Conservation (phyloP, 148 eudicot species). For the Talinum fruticosum region DNA sequence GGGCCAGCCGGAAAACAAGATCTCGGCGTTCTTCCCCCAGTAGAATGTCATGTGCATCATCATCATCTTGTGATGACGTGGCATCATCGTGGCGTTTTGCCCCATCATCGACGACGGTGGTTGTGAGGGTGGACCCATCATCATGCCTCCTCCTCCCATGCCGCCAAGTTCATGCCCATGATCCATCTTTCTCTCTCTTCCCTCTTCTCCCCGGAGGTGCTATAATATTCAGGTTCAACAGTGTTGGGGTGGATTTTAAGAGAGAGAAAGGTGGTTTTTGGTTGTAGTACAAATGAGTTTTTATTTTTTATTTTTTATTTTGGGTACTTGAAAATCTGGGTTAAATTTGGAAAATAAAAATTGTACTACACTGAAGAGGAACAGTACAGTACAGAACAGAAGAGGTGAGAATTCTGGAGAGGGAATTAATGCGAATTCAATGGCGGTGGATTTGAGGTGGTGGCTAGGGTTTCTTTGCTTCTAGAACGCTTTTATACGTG, state of each 20-base stretch:
- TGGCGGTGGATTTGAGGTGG: background rate
- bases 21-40: constrained; percentile 62
- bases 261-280: background rate
- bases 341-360: background rate
- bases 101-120: constrained; percentile 14
- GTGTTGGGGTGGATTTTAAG: background rate
- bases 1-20: constrained; percentile 73
- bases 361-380: constrained; percentile 15
- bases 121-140: constrained; percentile 20
- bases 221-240: background rate
- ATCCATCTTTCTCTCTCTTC: constrained; percentile 14
- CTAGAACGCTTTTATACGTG: background rate
- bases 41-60: constrained; percentile 93
- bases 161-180: constrained; percentile 6
- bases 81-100: constrained; percentile 3
- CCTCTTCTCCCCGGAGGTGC: background rate
- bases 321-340: background rate
- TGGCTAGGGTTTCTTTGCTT: background rate
- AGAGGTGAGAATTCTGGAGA: background rate
- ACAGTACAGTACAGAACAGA: constrained; percentile 1
- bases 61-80: constrained; percentile 29
- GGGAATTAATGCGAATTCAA: constrained; percentile 4
- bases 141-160: constrained; percentile 8
- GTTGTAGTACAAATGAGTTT: constrained; percentile 6
- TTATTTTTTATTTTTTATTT: background rate